phyloP scores from a whole-genome alignment of 208 protist species.

The Trypanosoma cruzi region DNA sequence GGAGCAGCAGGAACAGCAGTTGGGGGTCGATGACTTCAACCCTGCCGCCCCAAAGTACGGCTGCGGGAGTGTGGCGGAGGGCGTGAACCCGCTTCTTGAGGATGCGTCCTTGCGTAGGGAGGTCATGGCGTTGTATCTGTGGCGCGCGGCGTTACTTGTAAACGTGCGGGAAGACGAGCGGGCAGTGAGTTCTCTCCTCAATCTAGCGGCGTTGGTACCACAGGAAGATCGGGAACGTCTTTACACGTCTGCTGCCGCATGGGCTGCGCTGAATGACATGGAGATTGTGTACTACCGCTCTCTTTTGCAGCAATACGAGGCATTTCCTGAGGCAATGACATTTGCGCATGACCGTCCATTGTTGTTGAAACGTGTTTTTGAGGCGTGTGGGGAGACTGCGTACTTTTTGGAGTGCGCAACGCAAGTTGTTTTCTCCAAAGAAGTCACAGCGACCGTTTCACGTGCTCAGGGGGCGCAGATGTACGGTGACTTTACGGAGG shows the following conservation, averaged over 20 bases:
- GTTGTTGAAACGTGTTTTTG: conserved; percentile 69
- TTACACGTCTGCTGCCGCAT: conserved; percentile 55
- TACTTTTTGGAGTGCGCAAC: conserved; percentile 67
- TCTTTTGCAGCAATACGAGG: conserved; percentile 54
- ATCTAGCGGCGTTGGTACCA: conserved; percentile 49
- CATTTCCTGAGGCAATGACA: conserved; percentile 40
- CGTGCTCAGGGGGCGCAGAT: conserved; percentile 66
- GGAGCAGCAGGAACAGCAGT: conserved; percentile 1
- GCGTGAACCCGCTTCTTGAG: conserved; percentile 58
- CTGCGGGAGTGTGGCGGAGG: conserved; percentile 31
- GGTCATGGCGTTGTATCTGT: conserved; percentile 63
- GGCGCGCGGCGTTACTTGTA: conserved; percentile 80
- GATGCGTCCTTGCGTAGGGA: conserved; percentile 54
- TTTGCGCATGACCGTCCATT: conserved; percentile 61
- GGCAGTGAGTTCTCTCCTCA: conserved; percentile 70
- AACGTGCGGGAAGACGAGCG: conserved; percentile 69
- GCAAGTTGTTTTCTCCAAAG: conserved; percentile 77
- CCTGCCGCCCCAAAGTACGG: conserved; percentile 42
- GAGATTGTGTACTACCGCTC: conserved; percentile 81
- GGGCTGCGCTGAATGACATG: conserved; percentile 84
- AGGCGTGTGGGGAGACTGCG: conserved; percentile 33
- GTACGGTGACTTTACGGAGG: conserved; percentile 67
- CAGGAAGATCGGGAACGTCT: conserved; percentile 40
- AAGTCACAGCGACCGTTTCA: conserved; percentile 74
- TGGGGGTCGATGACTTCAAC: conserved; percentile 17